These are phyloP conservation scores for Brettanomyces naardenensis DNA, from an alignment of 805 yeast species.

Conservation along the genomic window DNA sequence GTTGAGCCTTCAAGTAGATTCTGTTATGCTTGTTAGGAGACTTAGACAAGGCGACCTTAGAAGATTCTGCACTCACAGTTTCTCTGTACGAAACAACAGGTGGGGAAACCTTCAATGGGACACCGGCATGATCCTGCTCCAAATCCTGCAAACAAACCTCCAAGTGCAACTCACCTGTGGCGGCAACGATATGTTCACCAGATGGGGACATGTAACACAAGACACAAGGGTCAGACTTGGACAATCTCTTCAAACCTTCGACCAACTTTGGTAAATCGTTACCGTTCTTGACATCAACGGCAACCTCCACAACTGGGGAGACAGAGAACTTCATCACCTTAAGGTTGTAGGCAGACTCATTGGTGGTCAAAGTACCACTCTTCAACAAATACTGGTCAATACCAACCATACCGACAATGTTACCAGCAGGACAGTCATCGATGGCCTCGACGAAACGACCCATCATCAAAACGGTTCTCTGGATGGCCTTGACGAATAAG, in stretches of 20 bases:
- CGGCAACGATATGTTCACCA: constrained; percentile 99
- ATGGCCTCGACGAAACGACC: constrained; percentile 97
- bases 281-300: constrained; percentile 99
- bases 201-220: constrained; percentile 78
- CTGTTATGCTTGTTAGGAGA: constrained; percentile 99
- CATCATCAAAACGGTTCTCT: constrained; percentile 99
- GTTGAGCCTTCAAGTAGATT: constrained; percentile 95
- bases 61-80: constrained; percentile 89
- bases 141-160: constrained; percentile 95
- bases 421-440: constrained; percentile 99
- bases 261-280: constrained; percentile 98
- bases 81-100: constrained; percentile 99
- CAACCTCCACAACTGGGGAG: constrained; percentile 99
- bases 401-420: constrained; percentile 99
- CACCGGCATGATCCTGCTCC: constrained; percentile 99
- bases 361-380: constrained; percentile 98
- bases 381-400: constrained; percentile 98
- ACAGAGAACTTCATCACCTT: constrained; percentile 99
- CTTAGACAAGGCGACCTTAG: constrained; percentile 94
- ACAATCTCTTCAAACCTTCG: constrained; percentile 99
- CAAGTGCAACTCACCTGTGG: constrained; percentile 99
- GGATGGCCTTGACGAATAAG: constrained; percentile 92
- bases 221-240: constrained; percentile 99
- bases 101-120: constrained; percentile 95
- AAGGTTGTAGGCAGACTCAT: constrained; percentile 96